Evolutionary conservation across 345 rosid species (phyloP), one percentile per base, ranked within the genome.

Genomic region (Cardamine occulta): DNA sequence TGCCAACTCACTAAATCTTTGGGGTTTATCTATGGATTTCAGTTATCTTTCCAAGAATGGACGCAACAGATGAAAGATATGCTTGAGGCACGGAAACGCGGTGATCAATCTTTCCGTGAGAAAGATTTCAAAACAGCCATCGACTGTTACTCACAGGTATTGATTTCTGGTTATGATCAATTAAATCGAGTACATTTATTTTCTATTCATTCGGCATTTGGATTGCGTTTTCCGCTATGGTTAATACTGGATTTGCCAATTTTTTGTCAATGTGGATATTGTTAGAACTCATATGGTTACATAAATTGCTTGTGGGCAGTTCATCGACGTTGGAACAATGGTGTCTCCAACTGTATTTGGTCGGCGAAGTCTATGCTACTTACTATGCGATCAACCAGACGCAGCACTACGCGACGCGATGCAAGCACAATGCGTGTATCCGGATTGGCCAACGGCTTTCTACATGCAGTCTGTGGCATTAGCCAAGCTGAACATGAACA

Each of bases 21-120:
- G 53, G 5, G 24, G 48, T 18, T 29, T 54, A 35, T 47, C 44
- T 39, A 34, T 72, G 69, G 66, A 26, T 55, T 29, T 74, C 82
- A 93, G 99, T 81, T 93, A 78, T 93, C 98, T 77, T 93, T 93
- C 81, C 92, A 91, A 88, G 99, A 96, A 76, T 93, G 97, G 98
- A 93, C 98, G 2, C 99, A 93, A 66, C 99, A 89, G 75, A 96
- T 96, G 93, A 86, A 91, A 79, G 99, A 96, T 58, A 87, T 87
- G 96, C 84, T 93, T 58, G 98, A 96, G 56, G 90, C 95, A 19
- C 87, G 97, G 66, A 93, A 93, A 84, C 93, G 89, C 2, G 98
- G 99, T 49, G 99, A 96, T 79, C 85, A 66, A 68, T 90, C 98
- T 32, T 96, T 96, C 77, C 95, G 97, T 4, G 98, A 96, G 69